Evolutionary conservation across 305 asterid genomes (phyloP), one percentile per base, ranked within the genome.

Genomic region (Fraxinus floribunda): DNA sequence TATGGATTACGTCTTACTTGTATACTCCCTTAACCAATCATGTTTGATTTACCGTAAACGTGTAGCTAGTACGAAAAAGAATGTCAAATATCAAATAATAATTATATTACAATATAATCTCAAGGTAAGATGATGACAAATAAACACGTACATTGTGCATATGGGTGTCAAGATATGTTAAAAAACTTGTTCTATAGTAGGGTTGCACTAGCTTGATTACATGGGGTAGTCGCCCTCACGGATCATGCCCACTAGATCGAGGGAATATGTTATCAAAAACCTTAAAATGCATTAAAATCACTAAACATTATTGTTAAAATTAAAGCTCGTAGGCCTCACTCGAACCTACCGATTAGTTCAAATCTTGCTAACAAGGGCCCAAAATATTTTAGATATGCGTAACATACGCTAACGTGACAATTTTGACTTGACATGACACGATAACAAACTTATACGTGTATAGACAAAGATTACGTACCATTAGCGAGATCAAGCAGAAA

Each of bases 401-500:
- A 44, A 44, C 52, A 44, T 10, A 2, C 0, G 9, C n/a, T 11
- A 44, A 44, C 52, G 1, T 49, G 20, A n/a, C 64, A 55, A 3
- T n/a, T 52, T 52, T n/a, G 24, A 55, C 66, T n/a, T 10, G 24
- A 55, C 64, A 5, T 55, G 64, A 5, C 66, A 55, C 66, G 35
- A 64, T 8, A 24, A 24, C 71, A 29, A 7, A 20, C 9, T 3
- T 62, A 8, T 16, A 32, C 30, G 76, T 46, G 52, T 3, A 24
- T 1, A 20, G 57, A 44, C 10, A 22, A 80, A 71, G 10, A 72
- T 70, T 44, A 76, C 90, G 85, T 88, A 89, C 92, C 92, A 36
- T 88, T 89, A 75, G 92, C 92, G 85, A 89, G 91, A 86, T 89
- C 92, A 29, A 89, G 92, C 81, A 89, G 85, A 85, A 89, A 89